A percentile compares a stretch with the other conserved stretches of the same genome.
These are phyloP conservation scores for Cenchrus purpureus DNA, from an alignment of 176 grass and related monocot genomes.

Conservation along the genomic window DNA sequence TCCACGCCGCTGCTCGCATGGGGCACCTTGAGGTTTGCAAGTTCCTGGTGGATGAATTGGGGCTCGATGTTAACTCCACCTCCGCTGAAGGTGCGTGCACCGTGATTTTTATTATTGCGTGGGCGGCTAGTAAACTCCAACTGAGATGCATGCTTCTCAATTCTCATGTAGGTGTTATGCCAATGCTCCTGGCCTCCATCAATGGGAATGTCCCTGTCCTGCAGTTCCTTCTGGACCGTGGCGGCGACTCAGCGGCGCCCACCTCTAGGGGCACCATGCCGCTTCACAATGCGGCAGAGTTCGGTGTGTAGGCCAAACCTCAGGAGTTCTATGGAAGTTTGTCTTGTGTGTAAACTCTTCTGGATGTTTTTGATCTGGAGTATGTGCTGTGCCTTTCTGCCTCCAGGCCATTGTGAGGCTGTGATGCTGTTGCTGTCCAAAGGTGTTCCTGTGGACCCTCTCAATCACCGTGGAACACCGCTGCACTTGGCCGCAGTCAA, in stretches of 20 bases:
- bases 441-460: conserved; percentile 40
- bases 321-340: not conserved
- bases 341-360: not conserved
- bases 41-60: too few species aligned
- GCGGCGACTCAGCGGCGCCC: conserved; percentile 35
- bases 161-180: not conserved
- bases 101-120: too few species aligned
- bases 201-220: not conserved
- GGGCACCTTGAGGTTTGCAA: too few species aligned
- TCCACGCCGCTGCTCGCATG: too few species aligned
- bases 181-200: not conserved
- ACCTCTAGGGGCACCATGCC: conserved; percentile 34
- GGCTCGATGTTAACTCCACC: too few species aligned
- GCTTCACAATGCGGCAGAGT: conserved; percentile 39
- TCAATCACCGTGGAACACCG: conserved; percentile 28
- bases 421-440: conserved; percentile 42
- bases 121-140: too few species aligned
- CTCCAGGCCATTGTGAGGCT: conserved; percentile 33
- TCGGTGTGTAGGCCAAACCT: not conserved
- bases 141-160: too few species aligned
- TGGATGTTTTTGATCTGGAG: not conserved
- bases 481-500: conserved; percentile 35
- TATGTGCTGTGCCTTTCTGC: not conserved
- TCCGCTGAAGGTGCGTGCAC: too few species aligned
- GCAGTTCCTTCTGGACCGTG: conserved; percentile 40